Base-by-base conservation (phyloP, 169 alveolate genomes). In the Hepatocystis sp. region DNA sequence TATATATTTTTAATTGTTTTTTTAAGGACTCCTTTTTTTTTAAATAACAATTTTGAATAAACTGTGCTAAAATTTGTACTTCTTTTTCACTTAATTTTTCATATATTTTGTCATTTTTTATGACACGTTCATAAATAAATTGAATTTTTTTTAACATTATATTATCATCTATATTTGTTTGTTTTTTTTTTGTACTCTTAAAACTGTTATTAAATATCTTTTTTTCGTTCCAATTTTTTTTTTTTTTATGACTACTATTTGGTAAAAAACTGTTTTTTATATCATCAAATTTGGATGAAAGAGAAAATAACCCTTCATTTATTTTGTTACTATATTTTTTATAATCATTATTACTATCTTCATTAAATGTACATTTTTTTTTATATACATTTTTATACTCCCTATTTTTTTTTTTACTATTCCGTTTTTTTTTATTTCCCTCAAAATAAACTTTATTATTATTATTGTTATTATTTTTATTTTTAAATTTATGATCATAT, bases 401-500 rank as follows among this genome's bases (percentile, higher is more conserved):
- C 36, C 4, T 23, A 8, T 21, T 52, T 52, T 23, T 10, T 1
- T 60, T 34, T 36, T 60, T 39, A 34, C 32, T 21, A 0, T 60
- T 34, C 52, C 52, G 17, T 36, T 60, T 7, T 13, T 8, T 11
- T 11, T n/a, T n/a, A n/a, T n/a, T n/a, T n/a, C n/a, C n/a, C n/a
- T n/a, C n/a, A n/a, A n/a, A n/a, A n/a, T 8, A 52, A 60, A 13
- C 30, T 36, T 56, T 21, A 56, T 25, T 25, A 13, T 25, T 30
- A 11, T 56, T 56, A 27, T 4, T 13, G 30, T 27, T 3, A n/a
- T n/a, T 1, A 15, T 8, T 28, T 5, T 61, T 17, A 5, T n/a
- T 64, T n/a, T 15, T 19, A 13, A 42, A 13, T 17, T 34, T 21
- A 17, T 21, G 25, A 27, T 71, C 58, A 58, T 71, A 58, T 17